Evolutionary conservation across 805 yeast genomes (phyloP).

Genomic region (Aciculoconidium aculeatum): DNA sequence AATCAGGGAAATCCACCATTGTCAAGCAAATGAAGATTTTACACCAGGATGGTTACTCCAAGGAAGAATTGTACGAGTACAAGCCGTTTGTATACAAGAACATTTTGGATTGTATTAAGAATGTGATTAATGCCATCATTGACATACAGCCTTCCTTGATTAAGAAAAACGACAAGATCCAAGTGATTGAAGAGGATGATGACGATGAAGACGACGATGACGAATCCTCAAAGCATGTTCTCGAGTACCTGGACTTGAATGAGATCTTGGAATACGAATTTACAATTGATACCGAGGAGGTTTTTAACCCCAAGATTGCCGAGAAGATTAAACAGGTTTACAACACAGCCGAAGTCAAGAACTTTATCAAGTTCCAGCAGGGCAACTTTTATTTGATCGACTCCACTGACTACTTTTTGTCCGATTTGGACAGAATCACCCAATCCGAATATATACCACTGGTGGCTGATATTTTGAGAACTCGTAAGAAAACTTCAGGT

Average conservation of each 20-base stretch:
- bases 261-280: constrained; percentile 41
- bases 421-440: constrained; percentile 58
- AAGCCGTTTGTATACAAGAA: constrained; percentile 76
- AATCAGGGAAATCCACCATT: constrained; percentile 75
- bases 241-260: constrained; percentile 36
- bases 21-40: constrained; percentile 77
- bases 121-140: constrained; percentile 59
- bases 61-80: constrained; percentile 68
- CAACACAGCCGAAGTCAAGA: constrained; percentile 50
- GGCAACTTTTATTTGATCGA: constrained; percentile 79
- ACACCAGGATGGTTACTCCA: constrained; percentile 64
- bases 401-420: constrained; percentile 74
- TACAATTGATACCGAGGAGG: constrained; percentile 47
- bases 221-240: constrained; percentile 12
- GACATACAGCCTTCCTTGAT: constrained; percentile 43
- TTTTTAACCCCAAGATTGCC: constrained; percentile 47
- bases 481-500: constrained; percentile 91
- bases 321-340: constrained; percentile 47
- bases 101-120: constrained; percentile 69
- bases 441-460: constrained; percentile 60
- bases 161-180: constrained; percentile 6
- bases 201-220: neutral
- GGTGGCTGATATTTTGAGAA: constrained; percentile 72
- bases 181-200: constrained; percentile 4
- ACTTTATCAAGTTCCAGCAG: constrained; percentile 52